These are phyloP conservation scores for Oryza meyeriana DNA, from an alignment of 176 grass and related monocot genomes.

Conservation along the genomic window DNA sequence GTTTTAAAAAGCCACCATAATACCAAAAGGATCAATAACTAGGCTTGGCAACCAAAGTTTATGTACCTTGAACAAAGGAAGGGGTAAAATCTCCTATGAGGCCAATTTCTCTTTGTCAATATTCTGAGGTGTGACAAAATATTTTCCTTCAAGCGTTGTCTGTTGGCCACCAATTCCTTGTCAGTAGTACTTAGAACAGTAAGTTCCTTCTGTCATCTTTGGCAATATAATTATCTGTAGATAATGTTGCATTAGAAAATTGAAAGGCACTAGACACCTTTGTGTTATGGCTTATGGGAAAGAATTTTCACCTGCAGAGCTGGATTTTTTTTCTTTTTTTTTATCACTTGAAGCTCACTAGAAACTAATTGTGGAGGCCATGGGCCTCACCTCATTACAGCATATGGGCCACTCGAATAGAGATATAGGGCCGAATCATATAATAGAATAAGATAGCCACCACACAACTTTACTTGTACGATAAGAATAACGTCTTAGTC, in stretches of 20 bases:
- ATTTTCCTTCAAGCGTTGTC: constrained; percentile 50
- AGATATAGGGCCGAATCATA: too few species aligned
- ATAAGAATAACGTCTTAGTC: too few species aligned
- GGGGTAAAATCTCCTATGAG: constrained; percentile 84
- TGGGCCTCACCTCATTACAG: too few species aligned
- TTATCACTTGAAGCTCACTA: constrained; percentile 73
- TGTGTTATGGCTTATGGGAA: not conserved
- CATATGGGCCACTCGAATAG: too few species aligned
- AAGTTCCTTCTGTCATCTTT: constrained; percentile 48
- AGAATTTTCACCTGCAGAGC: constrained; percentile 63
- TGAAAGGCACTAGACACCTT: not conserved
- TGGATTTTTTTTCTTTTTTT: constrained; percentile 89
- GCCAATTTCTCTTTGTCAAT: constrained; percentile 76
- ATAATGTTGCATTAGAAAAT: constrained; percentile 25
- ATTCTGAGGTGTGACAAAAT: constrained; percentile 63
- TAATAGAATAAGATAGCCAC: too few species aligned
- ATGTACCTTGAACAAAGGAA: constrained; percentile 93
- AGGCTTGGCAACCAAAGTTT: not conserved
- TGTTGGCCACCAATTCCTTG: constrained; percentile 36
- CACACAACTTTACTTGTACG: too few species aligned
- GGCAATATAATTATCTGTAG: constrained; percentile 82
- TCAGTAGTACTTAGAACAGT: constrained; percentile 22
- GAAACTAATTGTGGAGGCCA: too few species aligned
- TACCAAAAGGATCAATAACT: not conserved
- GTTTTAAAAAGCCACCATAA: not conserved